A percentile compares a stretch with the other conserved stretches of the same genome.
These are phyloP conservation scores for Quillaja saponaria DNA, from an alignment of 306 rosid species.

Conservation along the genomic window DNA sequence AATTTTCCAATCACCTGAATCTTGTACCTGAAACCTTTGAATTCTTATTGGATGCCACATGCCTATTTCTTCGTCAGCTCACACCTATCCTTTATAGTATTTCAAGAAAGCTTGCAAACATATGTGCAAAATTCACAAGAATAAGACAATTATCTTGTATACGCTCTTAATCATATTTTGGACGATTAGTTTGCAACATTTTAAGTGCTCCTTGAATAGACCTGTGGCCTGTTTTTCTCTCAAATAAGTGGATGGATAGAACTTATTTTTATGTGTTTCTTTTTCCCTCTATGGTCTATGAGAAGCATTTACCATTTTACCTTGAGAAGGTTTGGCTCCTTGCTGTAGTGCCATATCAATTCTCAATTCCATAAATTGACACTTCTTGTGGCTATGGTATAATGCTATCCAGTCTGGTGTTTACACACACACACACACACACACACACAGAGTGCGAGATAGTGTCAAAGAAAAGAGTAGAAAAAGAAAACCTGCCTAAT, in stretches of 20 bases:
- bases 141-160: neutral
- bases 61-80: slow-evolving; percentile 6
- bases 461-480: neutral
- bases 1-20: slow-evolving; percentile 1
- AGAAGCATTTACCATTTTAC: neutral
- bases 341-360: slow-evolving; percentile 1
- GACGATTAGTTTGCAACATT: neutral
- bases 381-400: slow-evolving; percentile 15
- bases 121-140: no score
- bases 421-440: neutral
- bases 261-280: slow-evolving; percentile 1
- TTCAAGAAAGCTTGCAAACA: no score
- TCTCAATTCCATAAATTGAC: slow-evolving; percentile 18
- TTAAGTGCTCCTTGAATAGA: neutral
- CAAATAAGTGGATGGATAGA: neutral
- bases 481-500: slow-evolving; percentile 18
- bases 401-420: neutral
- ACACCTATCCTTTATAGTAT: no score
- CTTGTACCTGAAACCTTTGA: slow-evolving; percentile 16
- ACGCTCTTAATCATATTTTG: neutral
- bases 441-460: no score
- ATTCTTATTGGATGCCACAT: neutral
- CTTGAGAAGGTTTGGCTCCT: neutral
- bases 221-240: neutral
- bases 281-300: neutral